Evolutionary conservation across 176 grass and related monocot genomes (phyloP).

Genomic region (Triticum turgidum): DNA sequence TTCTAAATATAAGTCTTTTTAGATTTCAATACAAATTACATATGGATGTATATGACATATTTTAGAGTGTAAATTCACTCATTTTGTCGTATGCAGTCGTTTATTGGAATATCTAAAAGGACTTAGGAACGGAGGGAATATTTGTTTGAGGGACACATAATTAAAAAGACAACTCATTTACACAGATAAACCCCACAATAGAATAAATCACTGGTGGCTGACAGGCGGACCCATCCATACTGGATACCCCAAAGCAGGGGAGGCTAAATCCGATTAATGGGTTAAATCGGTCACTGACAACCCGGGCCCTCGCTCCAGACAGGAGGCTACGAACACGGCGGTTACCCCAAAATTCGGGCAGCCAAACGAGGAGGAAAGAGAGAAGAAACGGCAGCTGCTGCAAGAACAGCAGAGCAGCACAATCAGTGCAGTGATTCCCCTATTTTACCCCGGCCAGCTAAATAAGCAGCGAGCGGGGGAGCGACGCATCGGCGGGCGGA

Average conservation of each 20-base stretch:
- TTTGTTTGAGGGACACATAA: neutral
- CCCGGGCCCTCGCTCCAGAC: neutral
- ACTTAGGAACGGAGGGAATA: too few species aligned
- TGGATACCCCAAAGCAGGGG: neutral
- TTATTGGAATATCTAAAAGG: too few species aligned
- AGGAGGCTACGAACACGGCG: slow-evolving; percentile 9
- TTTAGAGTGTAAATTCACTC: too few species aligned
- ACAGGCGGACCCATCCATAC: neutral
- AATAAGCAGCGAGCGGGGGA: neutral
- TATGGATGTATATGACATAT: too few species aligned
- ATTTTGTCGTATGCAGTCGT: too few species aligned
- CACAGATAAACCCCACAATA: neutral
- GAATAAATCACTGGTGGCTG: neutral
- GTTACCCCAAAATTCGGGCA: slow-evolving; percentile 4
- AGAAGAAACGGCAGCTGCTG: neutral
- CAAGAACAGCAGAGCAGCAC: neutral
- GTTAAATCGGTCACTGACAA: neutral
- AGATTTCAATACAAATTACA: too few species aligned
- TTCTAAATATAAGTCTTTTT: too few species aligned
- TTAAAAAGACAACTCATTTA: neutral
- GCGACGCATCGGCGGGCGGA: neutral
- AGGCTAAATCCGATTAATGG: neutral
- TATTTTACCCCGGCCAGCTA: neutral
- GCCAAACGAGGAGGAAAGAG: neutral
- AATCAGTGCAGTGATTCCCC: neutral